A percentile compares a stretch with the other conserved stretches of the same genome.
phyloP scores from a whole-genome alignment of 2,329 filamentous ascomycete genomes.

The Dactylellina cionopaga region DNA sequence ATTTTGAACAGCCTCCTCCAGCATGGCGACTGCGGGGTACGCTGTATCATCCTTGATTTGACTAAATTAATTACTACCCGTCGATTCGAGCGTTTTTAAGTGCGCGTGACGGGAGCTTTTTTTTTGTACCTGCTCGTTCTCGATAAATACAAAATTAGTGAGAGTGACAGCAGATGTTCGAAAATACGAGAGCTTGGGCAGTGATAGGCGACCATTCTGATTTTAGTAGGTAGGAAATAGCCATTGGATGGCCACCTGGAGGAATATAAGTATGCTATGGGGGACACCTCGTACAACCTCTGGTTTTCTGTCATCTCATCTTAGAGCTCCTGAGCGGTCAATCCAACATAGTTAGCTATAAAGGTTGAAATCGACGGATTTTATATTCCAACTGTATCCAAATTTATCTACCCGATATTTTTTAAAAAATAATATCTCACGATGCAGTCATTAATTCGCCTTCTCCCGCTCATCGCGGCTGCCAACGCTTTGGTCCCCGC shows the following conservation, averaged over 20 bases:
- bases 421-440: not conserved
- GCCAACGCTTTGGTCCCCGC: slow-evolving; percentile 43
- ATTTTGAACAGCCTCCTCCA: not conserved
- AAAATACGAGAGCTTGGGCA: slow-evolving; percentile 11
- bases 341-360: slow-evolving; percentile 6
- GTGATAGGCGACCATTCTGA: slow-evolving; percentile 4
- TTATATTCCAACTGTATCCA: too few species aligned
- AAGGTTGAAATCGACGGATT: slow-evolving; percentile 1
- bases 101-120: slow-evolving; percentile 24
- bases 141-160: slow-evolving; percentile 24
- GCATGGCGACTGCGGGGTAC: slow-evolving; percentile 32
- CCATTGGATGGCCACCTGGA: not conserved
- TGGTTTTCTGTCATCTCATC: not conserved
- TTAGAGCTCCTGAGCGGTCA: not conserved
- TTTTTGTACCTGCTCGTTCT: slow-evolving; percentile 32
- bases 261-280: slow-evolving; percentile 30
- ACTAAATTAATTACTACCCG: slow-evolving; percentile 19
- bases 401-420: not conserved
- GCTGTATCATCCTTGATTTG: not conserved
- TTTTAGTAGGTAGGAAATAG: slow-evolving; percentile 17
- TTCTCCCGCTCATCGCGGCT: slow-evolving; percentile 39
- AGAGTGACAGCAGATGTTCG: slow-evolving; percentile 17
- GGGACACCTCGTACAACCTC: not conserved
- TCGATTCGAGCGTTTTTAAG: slow-evolving; percentile 11
- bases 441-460: slow-evolving; percentile 37